Percentiles rank a stretch among this genome's conserved stretches.
phyloP scores from a whole-genome alignment of 2,329 filamentous ascomycete species.

The Calonectria leucothoes region DNA sequence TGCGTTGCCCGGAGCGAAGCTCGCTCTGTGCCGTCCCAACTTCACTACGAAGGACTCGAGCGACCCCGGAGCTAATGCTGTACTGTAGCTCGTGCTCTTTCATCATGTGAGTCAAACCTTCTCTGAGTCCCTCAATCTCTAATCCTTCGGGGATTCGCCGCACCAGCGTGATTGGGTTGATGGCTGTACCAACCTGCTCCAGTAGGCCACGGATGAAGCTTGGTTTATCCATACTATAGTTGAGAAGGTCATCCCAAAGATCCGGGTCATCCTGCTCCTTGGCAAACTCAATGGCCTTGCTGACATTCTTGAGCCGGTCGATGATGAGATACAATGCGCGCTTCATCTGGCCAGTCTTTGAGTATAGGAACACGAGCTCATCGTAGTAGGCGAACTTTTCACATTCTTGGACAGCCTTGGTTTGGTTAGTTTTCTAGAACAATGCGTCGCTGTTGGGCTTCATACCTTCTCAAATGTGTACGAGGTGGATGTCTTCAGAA shows the following conservation, averaged over 20 bases:
- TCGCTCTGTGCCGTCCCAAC: conserved; percentile 86
- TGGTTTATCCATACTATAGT: conserved; percentile 98
- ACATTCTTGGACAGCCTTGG: conserved; percentile 78
- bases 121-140: conserved; percentile 89
- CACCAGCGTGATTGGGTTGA: conserved; percentile 92
- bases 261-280: conserved; percentile 94
- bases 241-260: conserved; percentile 92
- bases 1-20: conserved; percentile 81
- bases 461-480: conserved; percentile 85
- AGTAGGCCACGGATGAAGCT: conserved; percentile 92
- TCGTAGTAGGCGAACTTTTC: conserved; percentile 84
- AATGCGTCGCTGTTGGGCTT: background rate
- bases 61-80: conserved; percentile 91
- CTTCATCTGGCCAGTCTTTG: conserved; percentile 94
- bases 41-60: conserved; percentile 86
- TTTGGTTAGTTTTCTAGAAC: conserved; percentile 21
- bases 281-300: conserved; percentile 92
- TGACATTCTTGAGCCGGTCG: conserved; percentile 89
- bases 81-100: conserved; percentile 96
- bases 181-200: conserved; percentile 92
- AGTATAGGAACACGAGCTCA: conserved; percentile 95
- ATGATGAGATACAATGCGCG: conserved; percentile 93
- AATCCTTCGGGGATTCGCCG: conserved; percentile 91
- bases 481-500: conserved; percentile 84
- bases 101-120: conserved; percentile 90